Evolutionary conservation across 2,329 filamentous ascomycete species (phyloP).

Genomic region (Pseudocercospora ulei): DNA sequence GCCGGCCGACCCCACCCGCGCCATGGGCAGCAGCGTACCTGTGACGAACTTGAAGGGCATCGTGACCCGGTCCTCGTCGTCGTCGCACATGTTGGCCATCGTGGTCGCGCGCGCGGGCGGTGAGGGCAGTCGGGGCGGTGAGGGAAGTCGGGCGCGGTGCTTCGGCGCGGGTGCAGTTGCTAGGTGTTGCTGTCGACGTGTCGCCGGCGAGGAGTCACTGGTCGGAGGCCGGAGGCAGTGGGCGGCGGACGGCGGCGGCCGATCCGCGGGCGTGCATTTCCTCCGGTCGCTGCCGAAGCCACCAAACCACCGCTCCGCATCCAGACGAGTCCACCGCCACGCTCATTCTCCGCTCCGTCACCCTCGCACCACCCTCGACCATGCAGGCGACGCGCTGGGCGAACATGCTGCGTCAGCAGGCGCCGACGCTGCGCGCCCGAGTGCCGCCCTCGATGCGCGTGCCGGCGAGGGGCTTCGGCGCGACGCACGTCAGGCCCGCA

Average conservation of each 20-base stretch:
- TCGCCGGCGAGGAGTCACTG: constrained; percentile 15
- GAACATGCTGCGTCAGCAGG: constrained; percentile 33
- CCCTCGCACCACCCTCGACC: constrained; percentile 22
- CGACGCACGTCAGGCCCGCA: constrained; percentile 28
- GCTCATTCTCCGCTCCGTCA: constrained; percentile 27
- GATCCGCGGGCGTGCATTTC: constrained; percentile 6
- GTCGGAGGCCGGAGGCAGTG: no score
- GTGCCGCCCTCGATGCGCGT: constrained; percentile 33
- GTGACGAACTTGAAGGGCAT: constrained; percentile 99
- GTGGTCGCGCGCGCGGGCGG: constrained; percentile 17
- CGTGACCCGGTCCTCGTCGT: constrained; percentile 76
- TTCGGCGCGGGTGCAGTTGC: constrained; percentile 14
- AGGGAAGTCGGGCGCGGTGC: no score
- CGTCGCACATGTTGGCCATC: constrained; percentile 74
- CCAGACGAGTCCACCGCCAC: constrained; percentile 1
- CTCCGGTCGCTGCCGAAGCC: constrained; percentile 5
- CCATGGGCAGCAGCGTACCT: constrained; percentile 56
- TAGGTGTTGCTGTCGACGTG: constrained; percentile 17
- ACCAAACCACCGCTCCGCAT: constrained; percentile 2
- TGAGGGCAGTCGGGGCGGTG: constrained; percentile 12
- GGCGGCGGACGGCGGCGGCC: no score
- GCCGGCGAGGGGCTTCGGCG: constrained; percentile 32
- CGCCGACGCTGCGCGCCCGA: constrained; percentile 32
- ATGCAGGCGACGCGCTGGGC: constrained; percentile 38
- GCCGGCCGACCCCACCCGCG: not conserved